Conservation (phyloP, 192 early-diverging fungal genomes). For the Umbelopsis sp. region DNA sequence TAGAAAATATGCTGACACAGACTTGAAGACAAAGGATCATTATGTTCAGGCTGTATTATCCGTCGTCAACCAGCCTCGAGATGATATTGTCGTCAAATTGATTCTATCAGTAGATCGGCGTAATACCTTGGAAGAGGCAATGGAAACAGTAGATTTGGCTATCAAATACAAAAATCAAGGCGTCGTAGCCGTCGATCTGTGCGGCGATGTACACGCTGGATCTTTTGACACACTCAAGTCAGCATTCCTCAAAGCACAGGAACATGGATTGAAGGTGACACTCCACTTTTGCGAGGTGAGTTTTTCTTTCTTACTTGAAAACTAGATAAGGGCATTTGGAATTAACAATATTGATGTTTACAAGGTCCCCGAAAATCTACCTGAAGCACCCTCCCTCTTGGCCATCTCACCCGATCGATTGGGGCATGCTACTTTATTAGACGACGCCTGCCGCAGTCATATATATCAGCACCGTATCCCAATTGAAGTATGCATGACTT, state of each 20-base stretch:
- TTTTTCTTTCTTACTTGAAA: background rate
- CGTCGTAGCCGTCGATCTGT: conserved; percentile 64
- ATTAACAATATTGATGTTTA: background rate
- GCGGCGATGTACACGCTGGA: conserved; percentile 53
- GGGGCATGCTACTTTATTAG: conserved; percentile 59
- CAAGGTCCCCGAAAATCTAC: conserved; percentile 34
- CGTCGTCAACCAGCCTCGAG: conserved; percentile 10
- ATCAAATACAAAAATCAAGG: conserved; percentile 32
- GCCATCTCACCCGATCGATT: conserved; percentile 49
- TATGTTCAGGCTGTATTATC: conserved; percentile 48
- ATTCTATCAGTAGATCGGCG: conserved; percentile 59
- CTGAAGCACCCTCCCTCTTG: conserved; percentile 44
- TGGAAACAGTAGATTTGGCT: conserved; percentile 56
- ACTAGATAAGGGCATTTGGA: background rate
- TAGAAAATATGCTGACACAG: conserved; percentile 40
- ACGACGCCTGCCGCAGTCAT: conserved; percentile 24
- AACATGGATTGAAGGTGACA: conserved; percentile 51
- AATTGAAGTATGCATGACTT: conserved; percentile 67
- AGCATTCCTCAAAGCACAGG: conserved; percentile 52
- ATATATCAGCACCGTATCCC: conserved; percentile 43
- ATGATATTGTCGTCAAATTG: conserved; percentile 45
- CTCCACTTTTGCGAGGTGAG: conserved; percentile 58
- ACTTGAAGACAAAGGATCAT: conserved; percentile 47
- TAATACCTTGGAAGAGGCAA: conserved; percentile 45
- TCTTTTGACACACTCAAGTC: conserved; percentile 40